Base-by-base conservation (phyloP, 2,329 filamentous ascomycete species). In the Epicoccum sorghinum region DNA sequence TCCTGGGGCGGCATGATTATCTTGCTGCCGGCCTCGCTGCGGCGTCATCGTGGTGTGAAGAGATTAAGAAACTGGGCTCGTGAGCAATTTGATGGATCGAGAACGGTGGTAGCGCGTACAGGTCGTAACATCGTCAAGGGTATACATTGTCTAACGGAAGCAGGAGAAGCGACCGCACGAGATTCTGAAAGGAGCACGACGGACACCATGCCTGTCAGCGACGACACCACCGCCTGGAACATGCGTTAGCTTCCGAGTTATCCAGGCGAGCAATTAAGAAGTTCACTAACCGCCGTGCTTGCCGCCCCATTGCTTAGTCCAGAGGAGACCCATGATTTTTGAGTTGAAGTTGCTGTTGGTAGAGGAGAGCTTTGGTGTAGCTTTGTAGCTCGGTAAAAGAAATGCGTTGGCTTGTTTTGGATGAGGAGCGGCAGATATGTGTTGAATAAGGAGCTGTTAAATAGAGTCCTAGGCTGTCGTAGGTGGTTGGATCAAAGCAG, bases 161-260 rank as follows among this genome's bases (percentile, higher is more conserved):
- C 82, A 85, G 68, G 77, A 82, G 64, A 83, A 78, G 37, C 77
- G 75, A 39, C 81, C 80, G 58, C 77, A 71, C 30, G 76, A 77
- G 65, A 83, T 76, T 35, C 80, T 74, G 67, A 82, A 83, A 5
- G 81, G 79, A 24, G 80, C 80, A 47, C 79, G 74, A 35, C 77
- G 77, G 1, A 79, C 72, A 46, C 82, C 82, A 62, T 83, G 77
- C 61, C 78, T 78, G 71, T 83, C 80, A 54, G 80, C 80, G 9
- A 79, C 73, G 46, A 84, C 67, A 56, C 79, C 81, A 32, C 79
- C 82, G 47, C 80, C 80, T 78, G 25, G 22, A 33, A 39, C 1
- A 22, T 9, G 32, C 50, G 53, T 73, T 53, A 72, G 65, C 41
- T 57, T 41, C 46, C 56, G 47, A 37, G 38, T 41, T 55, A 51